phyloP scores from a whole-genome alignment of 2,329 filamentous ascomycete species.

The Coniochaeta sp. region DNA sequence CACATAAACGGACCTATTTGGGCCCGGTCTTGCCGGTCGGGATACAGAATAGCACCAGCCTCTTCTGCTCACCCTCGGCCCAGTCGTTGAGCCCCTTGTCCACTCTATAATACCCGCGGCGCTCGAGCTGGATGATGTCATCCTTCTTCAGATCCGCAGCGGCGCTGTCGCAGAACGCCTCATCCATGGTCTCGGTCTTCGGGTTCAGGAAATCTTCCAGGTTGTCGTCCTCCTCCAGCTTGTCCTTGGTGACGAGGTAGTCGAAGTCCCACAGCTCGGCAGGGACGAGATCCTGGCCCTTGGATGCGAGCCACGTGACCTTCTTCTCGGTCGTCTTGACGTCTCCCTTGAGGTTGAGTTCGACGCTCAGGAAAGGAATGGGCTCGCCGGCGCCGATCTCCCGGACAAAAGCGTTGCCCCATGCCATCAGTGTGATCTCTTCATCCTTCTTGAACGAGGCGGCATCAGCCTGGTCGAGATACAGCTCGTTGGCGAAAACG shows the following conservation, averaged over 20 bases:
- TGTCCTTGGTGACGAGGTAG: conserved; percentile 92
- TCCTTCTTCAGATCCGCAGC: conserved; percentile 72
- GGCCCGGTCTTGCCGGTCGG: conserved; percentile 43
- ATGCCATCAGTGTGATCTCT: conserved; percentile 94
- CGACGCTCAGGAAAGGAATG: conserved; percentile 66
- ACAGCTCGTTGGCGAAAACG: conserved; percentile 64
- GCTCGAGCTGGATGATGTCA: conserved; percentile 92
- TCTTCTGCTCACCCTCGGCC: conserved; percentile 43
- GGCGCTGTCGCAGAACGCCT: conserved; percentile 75
- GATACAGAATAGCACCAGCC: conserved; percentile 49
- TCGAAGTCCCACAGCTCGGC: conserved; percentile 92
- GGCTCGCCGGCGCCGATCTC: conserved; percentile 50
- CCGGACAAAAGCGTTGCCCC: conserved; percentile 82
- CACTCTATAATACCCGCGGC: conserved; percentile 85
- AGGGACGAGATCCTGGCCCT: conserved; percentile 68
- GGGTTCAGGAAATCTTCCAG: conserved; percentile 78
- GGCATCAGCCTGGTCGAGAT: conserved; percentile 83
- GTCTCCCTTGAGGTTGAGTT: conserved; percentile 87
- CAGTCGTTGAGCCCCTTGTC: conserved; percentile 55
- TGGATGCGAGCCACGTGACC: conserved; percentile 81
- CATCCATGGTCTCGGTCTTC: conserved; percentile 65
- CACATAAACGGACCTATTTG: conserved; percentile 9
- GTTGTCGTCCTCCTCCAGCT: conserved; percentile 79
- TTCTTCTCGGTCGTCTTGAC: conserved; percentile 96
- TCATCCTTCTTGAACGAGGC: conserved; percentile 75